A percentile compares a stretch with the other conserved stretches of the same genome.
phyloP scores from a whole-genome alignment of 345 rosid genomes.

The Hevea brasiliensis region DNA sequence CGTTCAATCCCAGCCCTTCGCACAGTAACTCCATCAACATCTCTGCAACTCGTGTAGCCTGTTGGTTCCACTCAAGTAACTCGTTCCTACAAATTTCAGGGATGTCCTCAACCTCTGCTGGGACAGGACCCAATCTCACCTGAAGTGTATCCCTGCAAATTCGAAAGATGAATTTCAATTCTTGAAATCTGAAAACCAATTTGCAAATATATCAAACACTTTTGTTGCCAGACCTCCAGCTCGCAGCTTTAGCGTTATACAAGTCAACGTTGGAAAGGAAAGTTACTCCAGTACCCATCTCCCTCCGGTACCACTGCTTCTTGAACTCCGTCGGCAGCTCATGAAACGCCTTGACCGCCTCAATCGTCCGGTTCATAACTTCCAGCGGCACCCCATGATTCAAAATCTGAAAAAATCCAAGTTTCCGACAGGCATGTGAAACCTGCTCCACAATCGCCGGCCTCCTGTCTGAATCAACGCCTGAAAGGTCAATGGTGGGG shows the following conservation, averaged over 20 bases:
- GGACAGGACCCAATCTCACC: conserved; percentile 30
- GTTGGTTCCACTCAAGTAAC: conserved; percentile 42
- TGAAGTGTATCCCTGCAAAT: conserved; percentile 51
- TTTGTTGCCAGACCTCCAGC: conserved; percentile 45
- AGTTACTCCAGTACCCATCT: conserved; percentile 17
- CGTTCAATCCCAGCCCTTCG: conserved; percentile 48
- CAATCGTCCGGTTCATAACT: conserved; percentile 32
- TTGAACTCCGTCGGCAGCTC: conserved; percentile 45
- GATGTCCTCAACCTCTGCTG: conserved; percentile 24
- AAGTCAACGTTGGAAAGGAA: conserved; percentile 49
- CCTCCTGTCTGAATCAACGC: conserved; percentile 4
- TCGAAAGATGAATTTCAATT: too few species aligned
- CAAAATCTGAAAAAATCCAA: conserved; percentile 54
- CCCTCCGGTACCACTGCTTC: conserved; percentile 37
- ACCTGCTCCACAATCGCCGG: conserved; percentile 36
- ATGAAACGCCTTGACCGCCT: conserved; percentile 36
- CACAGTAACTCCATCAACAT: conserved; percentile 41
- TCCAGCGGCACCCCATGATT: conserved; percentile 49
- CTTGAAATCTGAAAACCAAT: too few species aligned
- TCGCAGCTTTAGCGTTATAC: conserved; percentile 51
- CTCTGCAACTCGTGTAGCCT: conserved; percentile 35
- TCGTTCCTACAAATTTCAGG: conserved; percentile 49
- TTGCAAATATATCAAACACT: too few species aligned
- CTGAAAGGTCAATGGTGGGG: conserved; percentile 48
- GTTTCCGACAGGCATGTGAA: conserved; percentile 31